These are phyloP conservation scores for Yamadazyma paraphyllophila DNA, from an alignment of 805 yeast species.

Conservation along the genomic window DNA sequence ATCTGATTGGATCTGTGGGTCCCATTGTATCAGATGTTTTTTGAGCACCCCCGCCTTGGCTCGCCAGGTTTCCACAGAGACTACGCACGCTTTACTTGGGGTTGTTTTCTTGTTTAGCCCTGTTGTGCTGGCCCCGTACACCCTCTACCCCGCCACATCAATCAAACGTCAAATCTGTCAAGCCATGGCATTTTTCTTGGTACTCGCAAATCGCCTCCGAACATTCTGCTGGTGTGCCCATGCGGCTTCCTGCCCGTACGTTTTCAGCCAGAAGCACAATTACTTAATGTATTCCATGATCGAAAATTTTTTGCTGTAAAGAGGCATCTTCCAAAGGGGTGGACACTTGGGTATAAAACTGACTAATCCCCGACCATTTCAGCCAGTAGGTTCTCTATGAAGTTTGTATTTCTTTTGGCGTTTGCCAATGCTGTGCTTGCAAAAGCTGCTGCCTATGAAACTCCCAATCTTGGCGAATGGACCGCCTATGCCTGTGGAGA, in stretches of 20 bases:
- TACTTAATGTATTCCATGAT: no score
- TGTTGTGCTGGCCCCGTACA: background rate
- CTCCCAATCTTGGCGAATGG: background rate
- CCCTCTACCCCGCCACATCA: background rate
- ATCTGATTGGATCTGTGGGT: constrained; percentile 1
- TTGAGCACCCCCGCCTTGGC: no score
- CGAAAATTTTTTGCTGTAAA: no score
- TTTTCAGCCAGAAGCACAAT: no score
- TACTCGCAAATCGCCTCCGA: background rate
- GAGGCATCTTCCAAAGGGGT: no score
- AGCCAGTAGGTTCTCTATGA: background rate
- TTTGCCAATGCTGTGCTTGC: background rate
- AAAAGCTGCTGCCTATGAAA: background rate
- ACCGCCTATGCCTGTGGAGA: constrained; percentile 1
- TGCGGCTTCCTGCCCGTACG: no score
- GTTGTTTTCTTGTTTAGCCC: background rate
- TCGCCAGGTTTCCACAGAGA: no score
- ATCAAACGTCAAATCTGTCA: background rate
- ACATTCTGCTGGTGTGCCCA: background rate
- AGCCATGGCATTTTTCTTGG: background rate
- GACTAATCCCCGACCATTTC: background rate
- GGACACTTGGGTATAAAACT: background rate
- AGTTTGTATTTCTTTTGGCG: background rate
- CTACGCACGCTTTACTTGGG: no score
- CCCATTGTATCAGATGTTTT: background rate